A percentile compares a stretch with the other conserved stretches of the same genome.
Conservation (phyloP, 306 rosid genomes). For the Prosopis cineraria region DNA sequence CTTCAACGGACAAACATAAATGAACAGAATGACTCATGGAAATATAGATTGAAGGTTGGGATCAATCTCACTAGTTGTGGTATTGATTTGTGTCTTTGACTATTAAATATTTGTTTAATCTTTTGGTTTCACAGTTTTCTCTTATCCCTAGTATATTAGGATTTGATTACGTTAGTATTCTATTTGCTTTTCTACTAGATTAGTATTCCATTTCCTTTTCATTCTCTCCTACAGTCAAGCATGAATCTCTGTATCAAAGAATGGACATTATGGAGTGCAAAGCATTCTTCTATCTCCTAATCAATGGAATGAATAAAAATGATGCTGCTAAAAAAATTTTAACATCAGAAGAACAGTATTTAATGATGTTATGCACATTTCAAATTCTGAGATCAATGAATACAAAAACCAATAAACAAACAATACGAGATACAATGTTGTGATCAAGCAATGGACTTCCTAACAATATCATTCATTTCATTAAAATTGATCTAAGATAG, state of each 20-base stretch:
- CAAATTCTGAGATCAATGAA: slow-evolving; percentile 24
- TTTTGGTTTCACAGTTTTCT: not conserved
- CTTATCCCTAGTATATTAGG: not conserved
- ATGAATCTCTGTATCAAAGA: not conserved
- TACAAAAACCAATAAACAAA: not conserved
- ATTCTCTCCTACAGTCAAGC: not conserved
- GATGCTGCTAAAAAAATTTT: slow-evolving; percentile 3
- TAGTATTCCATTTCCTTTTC: not conserved
- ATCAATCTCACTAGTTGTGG: not conserved
- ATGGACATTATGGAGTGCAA: not conserved
- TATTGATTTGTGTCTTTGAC: not conserved
- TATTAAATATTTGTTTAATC: not conserved
- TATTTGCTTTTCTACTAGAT: not conserved
- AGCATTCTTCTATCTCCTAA: not conserved
- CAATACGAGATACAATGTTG: slow-evolving; percentile 22
- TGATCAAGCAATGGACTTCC: no score
- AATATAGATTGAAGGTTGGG: not conserved
- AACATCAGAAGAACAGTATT: slow-evolving; percentile 1
- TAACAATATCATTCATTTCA: no score
- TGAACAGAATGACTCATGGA: not conserved
- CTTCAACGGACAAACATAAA: not conserved
- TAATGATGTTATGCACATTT: slow-evolving; percentile 15
- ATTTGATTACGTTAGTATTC: not conserved
- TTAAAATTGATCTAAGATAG: no score
- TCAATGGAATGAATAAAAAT: not conserved